phyloP scores from a whole-genome alignment of 257 asterid genomes.

The Anisodus tanguticus region DNA sequence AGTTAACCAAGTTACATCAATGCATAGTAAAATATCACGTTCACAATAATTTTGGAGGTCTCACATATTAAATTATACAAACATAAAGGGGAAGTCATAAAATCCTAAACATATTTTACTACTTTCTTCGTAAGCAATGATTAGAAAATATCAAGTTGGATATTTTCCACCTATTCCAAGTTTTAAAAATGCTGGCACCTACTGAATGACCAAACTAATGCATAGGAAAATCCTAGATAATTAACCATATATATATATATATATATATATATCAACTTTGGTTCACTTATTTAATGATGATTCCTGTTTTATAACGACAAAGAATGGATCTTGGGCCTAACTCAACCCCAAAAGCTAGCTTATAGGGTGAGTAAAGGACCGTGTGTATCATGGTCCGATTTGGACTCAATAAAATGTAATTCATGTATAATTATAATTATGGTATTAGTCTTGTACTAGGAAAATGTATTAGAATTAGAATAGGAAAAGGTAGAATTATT shows the following conservation, averaged over 20 bases:
- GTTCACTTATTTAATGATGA: neutral
- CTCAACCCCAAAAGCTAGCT: too few species aligned
- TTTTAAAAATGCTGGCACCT: neutral
- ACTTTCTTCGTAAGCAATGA: neutral
- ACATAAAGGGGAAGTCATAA: neutral
- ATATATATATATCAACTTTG: neutral
- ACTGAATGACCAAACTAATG: neutral
- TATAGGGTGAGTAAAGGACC: too few species aligned
- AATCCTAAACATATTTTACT: neutral
- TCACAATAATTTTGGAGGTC: constrained; percentile 9
- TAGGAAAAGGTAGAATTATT: too few species aligned
- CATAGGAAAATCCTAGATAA: neutral
- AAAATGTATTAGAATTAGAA: too few species aligned
- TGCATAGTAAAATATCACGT: neutral
- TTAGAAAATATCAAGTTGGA: neutral
- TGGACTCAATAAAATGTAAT: too few species aligned
- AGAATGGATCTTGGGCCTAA: too few species aligned
- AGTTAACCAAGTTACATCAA: neutral
- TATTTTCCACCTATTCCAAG: neutral
- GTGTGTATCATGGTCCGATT: too few species aligned
- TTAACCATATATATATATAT: neutral
- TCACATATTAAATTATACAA: neutral
- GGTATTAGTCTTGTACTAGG: too few species aligned
- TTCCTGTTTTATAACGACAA: too few species aligned
- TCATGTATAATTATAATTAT: too few species aligned